Evolutionary conservation across 495 filamentous ascomycete species (phyloP), one percentile per base, ranked within the genome.

Genomic region (Daldinia grandis): DNA sequence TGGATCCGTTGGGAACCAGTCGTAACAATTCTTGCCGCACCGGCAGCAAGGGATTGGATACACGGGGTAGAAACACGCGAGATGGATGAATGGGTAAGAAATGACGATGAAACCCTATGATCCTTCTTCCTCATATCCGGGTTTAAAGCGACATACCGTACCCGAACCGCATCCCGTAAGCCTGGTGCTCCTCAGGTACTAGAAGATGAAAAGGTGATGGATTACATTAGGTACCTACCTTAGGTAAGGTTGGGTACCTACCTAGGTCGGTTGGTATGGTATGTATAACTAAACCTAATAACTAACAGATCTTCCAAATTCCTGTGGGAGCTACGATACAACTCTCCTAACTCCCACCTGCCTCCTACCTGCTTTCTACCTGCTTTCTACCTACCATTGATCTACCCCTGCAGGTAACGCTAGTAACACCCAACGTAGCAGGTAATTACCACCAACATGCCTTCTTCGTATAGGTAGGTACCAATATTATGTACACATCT

Each of bases 51-150:
- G 64, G 62, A 73, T 65, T 47, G 60, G 57, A 65, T 44, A 65
- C 33, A 73, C 58, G 64, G 65, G 64, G 60, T 68, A 62, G 70
- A 68, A 62, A 73, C 61, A 66, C 57, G 64, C 64, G 69, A 68
- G 64, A 68, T 64, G 69, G 59, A 72, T 63, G 58, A 58, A 65
- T 44, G 35, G 30, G 12, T 68, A 50, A 62, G 66, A 57, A 59
- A 69, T 64, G 61, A 64, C 61, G 47, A 69, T 58, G 67, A 58
- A 64, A 63, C 66, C 58, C 6, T 58, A n/a, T 40, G 31, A 53
- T 56, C 33, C 50, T 57, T 47, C 21, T 30, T 30, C 21, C 38
- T 62, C 17, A 58, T 55, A 59, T 35, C 54, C 54, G 55, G 60
- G 35, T 54, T 55, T 51, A 8, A 42, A 12, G 38, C 6, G 15